Conservation (phyloP, 2,329 filamentous ascomycete genomes). For the Penicillium sp. region DNA sequence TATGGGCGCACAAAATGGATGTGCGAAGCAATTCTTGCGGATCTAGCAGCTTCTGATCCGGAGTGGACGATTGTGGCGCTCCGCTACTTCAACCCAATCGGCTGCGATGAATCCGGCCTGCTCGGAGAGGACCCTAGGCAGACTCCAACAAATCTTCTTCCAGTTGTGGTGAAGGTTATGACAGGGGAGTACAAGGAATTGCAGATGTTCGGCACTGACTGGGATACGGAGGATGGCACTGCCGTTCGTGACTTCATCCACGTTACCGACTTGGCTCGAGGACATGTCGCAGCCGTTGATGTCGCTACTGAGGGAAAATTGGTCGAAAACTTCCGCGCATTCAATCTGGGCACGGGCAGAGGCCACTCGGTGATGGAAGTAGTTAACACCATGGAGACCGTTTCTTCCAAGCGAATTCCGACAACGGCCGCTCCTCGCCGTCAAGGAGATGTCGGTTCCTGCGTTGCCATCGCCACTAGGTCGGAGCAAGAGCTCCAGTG, state of each 20-base stretch:
- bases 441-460: constrained; percentile 46
- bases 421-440: constrained; percentile 39
- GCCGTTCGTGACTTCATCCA: constrained; percentile 72
- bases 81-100: constrained; percentile 71
- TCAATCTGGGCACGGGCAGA: constrained; percentile 46
- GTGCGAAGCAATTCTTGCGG: constrained; percentile 68
- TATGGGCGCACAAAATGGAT: constrained; percentile 72
- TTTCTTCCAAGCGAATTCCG: constrained; percentile 41
- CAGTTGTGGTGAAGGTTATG: constrained; percentile 66
- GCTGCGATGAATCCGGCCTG: constrained; percentile 67
- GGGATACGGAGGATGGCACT: constrained; percentile 68
- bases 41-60: constrained; percentile 64
- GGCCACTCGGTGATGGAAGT: constrained; percentile 47
- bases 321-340: constrained; percentile 47
- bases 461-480: constrained; percentile 42
- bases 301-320: constrained; percentile 41
- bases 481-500: constrained; percentile 60
- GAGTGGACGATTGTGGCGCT: constrained; percentile 67
- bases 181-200: constrained; percentile 59
- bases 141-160: constrained; percentile 67
- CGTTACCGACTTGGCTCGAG: constrained; percentile 67
- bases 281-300: constrained; percentile 64
- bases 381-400: constrained; percentile 43
- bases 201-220: constrained; percentile 68
- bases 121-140: constrained; percentile 68